Base-by-base conservation (phyloP, 768 basidiomycete species). In the Macrolepiota dolichaula region DNA sequence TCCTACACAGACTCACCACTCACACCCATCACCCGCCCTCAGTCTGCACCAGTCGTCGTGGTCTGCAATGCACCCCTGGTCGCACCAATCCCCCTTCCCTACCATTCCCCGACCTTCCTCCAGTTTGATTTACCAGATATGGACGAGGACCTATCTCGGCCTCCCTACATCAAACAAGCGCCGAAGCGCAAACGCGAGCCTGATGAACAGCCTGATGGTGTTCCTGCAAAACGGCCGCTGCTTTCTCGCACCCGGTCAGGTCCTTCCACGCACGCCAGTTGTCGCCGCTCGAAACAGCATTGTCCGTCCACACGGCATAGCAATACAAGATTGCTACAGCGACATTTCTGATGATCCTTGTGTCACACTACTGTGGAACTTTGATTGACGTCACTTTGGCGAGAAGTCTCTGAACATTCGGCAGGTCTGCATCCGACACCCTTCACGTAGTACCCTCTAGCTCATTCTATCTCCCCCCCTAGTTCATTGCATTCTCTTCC, bases 61-160 rank as follows among this genome's bases (percentile, higher is more conserved):
- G 77, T 87, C 22, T 87, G 85, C 75, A 81, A 85, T 63, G 84
- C 85, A 1, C 87, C 87, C n/a, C 77, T 89, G 58, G 73, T 88
- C 63, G 87, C 86, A 0, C 87, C 88, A 12, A 82, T 82, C 25
- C 87, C 87, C 0, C 81, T 88, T 38, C 88, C 87, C 1, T 88
- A 85, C 72, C 85, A 86, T 58, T 85, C 86, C 10, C 87, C 87
- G 27, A 83, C 81, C 0, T 87, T 88, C 70, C 82, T 89, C 58
- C 84, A 87, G 57, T 88, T 86, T 69, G 84, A 86, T 59, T 74
- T 80, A 24, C 88, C 88, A 0, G 87, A 87, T 73, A 74, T 83
- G 7, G 86, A 87, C 72, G 84, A 87, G 68, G 86, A 89, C 68
- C 81, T 88, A 44, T 88, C 88, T 0, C 83, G 83, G 64, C 85